Base-by-base conservation (phyloP, 768 basidiomycete species). In the Serpula lacrymans region DNA sequence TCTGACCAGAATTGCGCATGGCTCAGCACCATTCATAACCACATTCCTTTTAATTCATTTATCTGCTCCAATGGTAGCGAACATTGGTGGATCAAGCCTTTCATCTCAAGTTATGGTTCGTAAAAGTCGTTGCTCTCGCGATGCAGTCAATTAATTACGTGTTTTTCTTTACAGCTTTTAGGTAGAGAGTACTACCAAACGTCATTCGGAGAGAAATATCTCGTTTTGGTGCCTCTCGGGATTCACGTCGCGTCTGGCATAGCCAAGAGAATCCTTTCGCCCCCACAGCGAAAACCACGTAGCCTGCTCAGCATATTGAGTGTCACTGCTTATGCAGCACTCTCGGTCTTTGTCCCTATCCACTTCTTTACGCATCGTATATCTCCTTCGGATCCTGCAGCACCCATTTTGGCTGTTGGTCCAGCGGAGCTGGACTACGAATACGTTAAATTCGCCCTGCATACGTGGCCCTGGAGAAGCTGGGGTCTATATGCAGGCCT, bases 121-220 rank as follows among this genome's bases (percentile, higher is more conserved):
- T 36, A 28, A 20, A 22, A 21, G 31, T 26, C 11, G 34, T 29
- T 34, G 12, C 33, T 4, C 3, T 33, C 34, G 5, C 31, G 16
- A 11, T 13, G 6, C n/a, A 12, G 11, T 12, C 21, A 17, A 26
- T 2, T 14, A 27, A 39, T 29, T 5, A 14, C 24, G n/a, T 7
- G 14, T 13, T 11, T 7, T 8, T 5, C 17, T 25, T 13, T 30
- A 7, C 50, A 92, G 88, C 67, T 93, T 31, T 68, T 94, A 10
- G 87, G 88, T 8, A 67, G 89, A 39, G 89, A 90, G 62, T 90
- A 89, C 62, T 93, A 94, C 59, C 88, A 92, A 55, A 85, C 83
- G 0, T 41, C 64, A 0, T 71, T 82, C 37, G 76, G 77, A 16
- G 88, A 93, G 59, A 76, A 70, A 28, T 75, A 77, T 30, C 75